phyloP scores from a whole-genome alignment of 1,284 basidiomycete species.

The Rhodotorula glutinis region DNA sequence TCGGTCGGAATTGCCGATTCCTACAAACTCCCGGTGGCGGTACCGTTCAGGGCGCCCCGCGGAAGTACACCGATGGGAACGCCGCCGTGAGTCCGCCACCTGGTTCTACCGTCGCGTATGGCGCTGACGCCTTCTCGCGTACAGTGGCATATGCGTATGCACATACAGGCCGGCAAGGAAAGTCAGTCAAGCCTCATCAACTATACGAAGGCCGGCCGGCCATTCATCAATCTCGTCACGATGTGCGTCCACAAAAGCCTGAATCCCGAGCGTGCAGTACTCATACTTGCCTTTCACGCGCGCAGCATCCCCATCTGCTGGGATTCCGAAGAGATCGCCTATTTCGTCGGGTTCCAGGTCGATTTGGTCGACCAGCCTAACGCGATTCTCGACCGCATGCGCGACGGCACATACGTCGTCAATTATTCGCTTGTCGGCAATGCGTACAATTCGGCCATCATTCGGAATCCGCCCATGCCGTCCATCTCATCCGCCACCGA shows the following conservation, averaged over 20 bases:
- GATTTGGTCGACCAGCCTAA: constrained; percentile 83
- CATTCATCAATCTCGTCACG: constrained; percentile 60
- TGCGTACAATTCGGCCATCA: constrained; percentile 17
- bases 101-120: fast-evolving
- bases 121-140: neutral
- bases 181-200: constrained; percentile 84
- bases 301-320: constrained; percentile 67
- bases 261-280: neutral
- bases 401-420: constrained; percentile 42
- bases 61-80: constrained; percentile 65
- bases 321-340: constrained; percentile 64
- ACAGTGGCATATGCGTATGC: constrained; percentile 60
- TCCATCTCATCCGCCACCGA: constrained; percentile 9
- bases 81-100: constrained; percentile 55
- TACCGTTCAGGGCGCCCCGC: constrained; percentile 59
- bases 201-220: constrained; percentile 76
- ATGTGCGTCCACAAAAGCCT: constrained; percentile 14
- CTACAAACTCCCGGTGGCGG: constrained; percentile 70
- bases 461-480: constrained; percentile 10
- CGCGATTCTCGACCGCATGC: constrained; percentile 70
- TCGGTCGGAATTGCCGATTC: constrained; percentile 75
- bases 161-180: constrained; percentile 70
- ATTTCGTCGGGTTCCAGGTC: constrained; percentile 78
- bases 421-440: constrained; percentile 41
- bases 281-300: neutral